Evolutionary conservation across 2,329 filamentous ascomycete genomes (phyloP).

Genomic region (Sporothrix luriei): DNA sequence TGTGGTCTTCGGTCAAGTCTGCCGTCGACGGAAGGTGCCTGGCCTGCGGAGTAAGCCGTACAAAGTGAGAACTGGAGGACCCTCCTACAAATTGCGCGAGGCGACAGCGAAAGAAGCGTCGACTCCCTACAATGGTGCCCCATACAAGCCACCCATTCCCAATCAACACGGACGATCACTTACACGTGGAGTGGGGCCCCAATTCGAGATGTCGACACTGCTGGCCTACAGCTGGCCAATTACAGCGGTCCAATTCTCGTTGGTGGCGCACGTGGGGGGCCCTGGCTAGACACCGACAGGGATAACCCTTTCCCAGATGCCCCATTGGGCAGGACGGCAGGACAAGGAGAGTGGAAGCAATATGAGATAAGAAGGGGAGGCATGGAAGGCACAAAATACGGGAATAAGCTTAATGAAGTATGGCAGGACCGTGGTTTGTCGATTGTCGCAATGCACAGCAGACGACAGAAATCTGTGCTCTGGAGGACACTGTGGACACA

Average conservation of each 20-base stretch:
- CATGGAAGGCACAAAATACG: neutral
- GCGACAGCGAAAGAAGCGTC: neutral
- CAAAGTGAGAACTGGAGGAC: no score
- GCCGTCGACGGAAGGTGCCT: neutral
- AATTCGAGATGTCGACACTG: neutral
- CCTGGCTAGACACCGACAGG: neutral
- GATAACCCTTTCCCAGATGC: constrained; percentile 22
- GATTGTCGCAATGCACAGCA: neutral
- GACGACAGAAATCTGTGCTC: neutral
- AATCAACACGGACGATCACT: constrained; percentile 19
- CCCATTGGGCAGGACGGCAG: neutral
- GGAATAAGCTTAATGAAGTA: constrained; percentile 21
- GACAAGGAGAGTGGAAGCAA: neutral
- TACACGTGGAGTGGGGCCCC: constrained; percentile 23
- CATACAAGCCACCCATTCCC: neutral
- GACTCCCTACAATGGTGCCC: no score
- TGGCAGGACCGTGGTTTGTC: neutral
- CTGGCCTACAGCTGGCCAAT: neutral
- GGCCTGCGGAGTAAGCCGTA: neutral
- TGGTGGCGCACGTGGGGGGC: constrained; percentile 14
- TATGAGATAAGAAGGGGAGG: no score
- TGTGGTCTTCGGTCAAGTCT: constrained; percentile 21
- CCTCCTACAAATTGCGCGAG: no score
- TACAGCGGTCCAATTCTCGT: neutral
- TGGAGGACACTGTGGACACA: no score